Evolutionary conservation across 2,329 filamentous ascomycete genomes (phyloP).

Genomic region (Didymella arachidicola): DNA sequence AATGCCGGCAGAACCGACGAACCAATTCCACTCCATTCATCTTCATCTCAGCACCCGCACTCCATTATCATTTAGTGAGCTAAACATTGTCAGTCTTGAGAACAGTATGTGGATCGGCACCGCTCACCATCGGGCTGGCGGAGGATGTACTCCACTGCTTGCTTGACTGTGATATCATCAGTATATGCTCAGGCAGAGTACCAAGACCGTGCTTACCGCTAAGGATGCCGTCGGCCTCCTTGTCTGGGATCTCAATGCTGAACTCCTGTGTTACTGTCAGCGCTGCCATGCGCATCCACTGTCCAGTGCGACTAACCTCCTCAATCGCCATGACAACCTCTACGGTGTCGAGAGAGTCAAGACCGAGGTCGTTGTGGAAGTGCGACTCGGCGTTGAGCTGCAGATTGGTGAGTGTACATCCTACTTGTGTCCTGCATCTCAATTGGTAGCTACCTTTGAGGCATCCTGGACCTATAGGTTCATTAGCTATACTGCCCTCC

Average conservation of each 20-base stretch:
- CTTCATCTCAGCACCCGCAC: conserved; percentile 29
- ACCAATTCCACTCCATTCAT: conserved; percentile 40
- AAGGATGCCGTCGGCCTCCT: conserved; percentile 93
- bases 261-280: conserved; percentile 64
- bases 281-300: conserved; percentile 10
- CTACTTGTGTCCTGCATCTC: neutral
- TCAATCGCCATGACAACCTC: conserved; percentile 99
- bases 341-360: conserved; percentile 97
- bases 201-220: conserved; percentile 71
- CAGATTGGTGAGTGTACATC: conserved; percentile 33
- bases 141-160: conserved; percentile 93
- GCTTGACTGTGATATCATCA: conserved; percentile 72
- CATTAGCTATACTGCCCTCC: conserved; percentile 38
- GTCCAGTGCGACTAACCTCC: conserved; percentile 69
- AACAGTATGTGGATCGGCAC: conserved; percentile 28
- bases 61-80: conserved; percentile 44
- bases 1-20: conserved; percentile 44
- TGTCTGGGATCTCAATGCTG: conserved; percentile 97
- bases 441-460: conserved; percentile 59
- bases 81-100: conserved; percentile 33
- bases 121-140: conserved; percentile 86
- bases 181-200: conserved; percentile 21
- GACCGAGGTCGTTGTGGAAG: conserved; percentile 95
- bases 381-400: conserved; percentile 85
- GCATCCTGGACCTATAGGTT: conserved; percentile 66